Evolutionary conservation across 169 alveolate genomes (phyloP).

Genomic region (Cystoisospora suis): DNA sequence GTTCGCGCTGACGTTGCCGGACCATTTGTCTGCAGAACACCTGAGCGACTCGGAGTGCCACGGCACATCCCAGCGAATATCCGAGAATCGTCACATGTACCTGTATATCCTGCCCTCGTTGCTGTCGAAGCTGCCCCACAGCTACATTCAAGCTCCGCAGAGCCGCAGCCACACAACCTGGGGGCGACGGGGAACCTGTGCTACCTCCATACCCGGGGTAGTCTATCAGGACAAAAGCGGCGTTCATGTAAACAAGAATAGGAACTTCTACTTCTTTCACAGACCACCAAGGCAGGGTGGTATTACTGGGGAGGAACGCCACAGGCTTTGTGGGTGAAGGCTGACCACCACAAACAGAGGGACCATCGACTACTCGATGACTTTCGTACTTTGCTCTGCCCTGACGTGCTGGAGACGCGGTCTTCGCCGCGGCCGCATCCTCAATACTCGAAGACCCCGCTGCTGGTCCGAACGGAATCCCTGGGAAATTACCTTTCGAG

Average conservation of each 20-base stretch:
- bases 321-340: background rate
- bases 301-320: background rate
- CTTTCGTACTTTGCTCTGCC: no score
- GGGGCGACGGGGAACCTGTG: conserved; percentile 26
- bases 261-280: conserved; percentile 35
- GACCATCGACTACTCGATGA: no score
- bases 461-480: no score
- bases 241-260: background rate
- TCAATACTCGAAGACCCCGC: background rate
- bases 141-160: conserved; percentile 9
- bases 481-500: no score
- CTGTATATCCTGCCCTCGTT: background rate
- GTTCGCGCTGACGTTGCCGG: background rate
- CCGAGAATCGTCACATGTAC: conserved; percentile 14
- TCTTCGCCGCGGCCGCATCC: background rate
- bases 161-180: conserved; percentile 43
- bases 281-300: background rate
- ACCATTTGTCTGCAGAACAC: conserved; percentile 28
- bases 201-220: conserved; percentile 45
- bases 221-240: conserved; percentile 33
- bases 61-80: conserved; percentile 46
- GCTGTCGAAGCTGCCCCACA: background rate
- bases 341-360: background rate
- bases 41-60: conserved; percentile 31
- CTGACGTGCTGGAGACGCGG: background rate